Conservation (phyloP, 306 rosid species). For the Sechiopsis laciniata region DNA sequence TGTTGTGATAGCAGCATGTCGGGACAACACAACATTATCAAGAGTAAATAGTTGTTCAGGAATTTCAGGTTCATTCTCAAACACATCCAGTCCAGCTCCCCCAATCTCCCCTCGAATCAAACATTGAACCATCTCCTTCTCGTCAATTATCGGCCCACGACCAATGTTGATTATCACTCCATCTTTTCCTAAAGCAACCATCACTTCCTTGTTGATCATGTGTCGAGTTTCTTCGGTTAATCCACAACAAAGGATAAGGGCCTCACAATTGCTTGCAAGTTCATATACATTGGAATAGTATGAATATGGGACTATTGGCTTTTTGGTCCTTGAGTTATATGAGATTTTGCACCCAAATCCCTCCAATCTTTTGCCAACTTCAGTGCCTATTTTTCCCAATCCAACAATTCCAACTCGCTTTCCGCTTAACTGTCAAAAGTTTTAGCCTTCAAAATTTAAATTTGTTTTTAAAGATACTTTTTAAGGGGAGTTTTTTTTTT, state of each 20-base stretch:
- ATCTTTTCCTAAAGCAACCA: slow-evolving; percentile 37
- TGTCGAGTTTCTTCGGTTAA: slow-evolving; percentile 39
- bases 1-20: slow-evolving; percentile 12
- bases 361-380: too few relatives aligned
- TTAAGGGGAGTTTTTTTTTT: too few relatives aligned
- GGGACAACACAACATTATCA: slow-evolving; percentile 44
- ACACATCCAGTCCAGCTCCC: slow-evolving; percentile 57
- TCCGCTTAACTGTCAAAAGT: slow-evolving; percentile 32
- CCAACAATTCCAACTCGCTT: slow-evolving; percentile 28
- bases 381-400: too few relatives aligned
- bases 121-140: slow-evolving; percentile 32
- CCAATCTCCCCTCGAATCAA: slow-evolving; percentile 21
- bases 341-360: too few relatives aligned
- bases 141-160: slow-evolving; percentile 40
- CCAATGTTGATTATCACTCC: slow-evolving; percentile 45
- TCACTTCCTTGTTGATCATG: slow-evolving; percentile 37
- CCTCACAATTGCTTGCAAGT: slow-evolving; percentile 36
- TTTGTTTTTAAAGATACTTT: too few relatives aligned
- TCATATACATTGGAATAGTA: slow-evolving; percentile 34
- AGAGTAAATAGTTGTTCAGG: slow-evolving; percentile 30
- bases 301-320: slow-evolving; percentile 28
- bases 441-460: neutral
- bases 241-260: slow-evolving; percentile 39
- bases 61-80: slow-evolving; percentile 49
- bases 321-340: slow-evolving; percentile 24